Conservation (phyloP, 805 yeast genomes). For the Lipomyces yamadae region DNA sequence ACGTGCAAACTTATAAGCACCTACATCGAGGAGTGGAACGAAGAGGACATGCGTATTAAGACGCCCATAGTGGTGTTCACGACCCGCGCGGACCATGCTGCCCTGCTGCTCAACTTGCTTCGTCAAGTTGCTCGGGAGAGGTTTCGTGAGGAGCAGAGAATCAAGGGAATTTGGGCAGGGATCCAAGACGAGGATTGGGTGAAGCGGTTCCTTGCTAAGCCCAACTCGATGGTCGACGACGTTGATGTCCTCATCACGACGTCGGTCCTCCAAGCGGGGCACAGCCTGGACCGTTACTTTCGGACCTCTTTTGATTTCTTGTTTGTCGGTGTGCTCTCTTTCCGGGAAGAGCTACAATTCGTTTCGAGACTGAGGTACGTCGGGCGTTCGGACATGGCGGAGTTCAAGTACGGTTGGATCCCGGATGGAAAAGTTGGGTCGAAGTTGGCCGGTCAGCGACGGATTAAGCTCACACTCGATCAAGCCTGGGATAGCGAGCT, state of each 20-base stretch:
- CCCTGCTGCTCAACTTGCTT: not conserved
- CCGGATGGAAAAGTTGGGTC: not conserved
- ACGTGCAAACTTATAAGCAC: no score
- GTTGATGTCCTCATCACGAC: slow-evolving; percentile 16
- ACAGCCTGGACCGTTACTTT: slow-evolving; percentile 19
- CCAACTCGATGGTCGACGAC: slow-evolving; percentile 3
- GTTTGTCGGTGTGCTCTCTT: slow-evolving; percentile 10
- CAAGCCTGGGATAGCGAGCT: not conserved
- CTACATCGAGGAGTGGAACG: no score
- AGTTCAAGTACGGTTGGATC: not conserved
- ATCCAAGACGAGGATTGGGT: slow-evolving; percentile 9
- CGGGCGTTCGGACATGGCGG: not conserved
- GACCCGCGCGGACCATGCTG: slow-evolving; percentile 4
- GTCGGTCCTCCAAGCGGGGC: slow-evolving; percentile 17
- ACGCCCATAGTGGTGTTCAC: no score
- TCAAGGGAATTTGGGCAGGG: slow-evolving; percentile 5
- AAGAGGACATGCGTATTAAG: no score
- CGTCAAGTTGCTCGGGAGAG: not conserved
- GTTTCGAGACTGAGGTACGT: not conserved
- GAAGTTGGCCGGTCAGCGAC: not conserved
- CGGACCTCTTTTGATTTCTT: slow-evolving; percentile 14
- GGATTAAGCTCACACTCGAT: not conserved
- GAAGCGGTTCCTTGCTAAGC: slow-evolving; percentile 9
- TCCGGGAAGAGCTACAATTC: not conserved
- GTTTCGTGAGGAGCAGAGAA: not conserved